Percentiles rank a stretch among this genome's conserved stretches.
phyloP scores from a whole-genome alignment of 306 rosid genomes.

The Arachis hypogaea region DNA sequence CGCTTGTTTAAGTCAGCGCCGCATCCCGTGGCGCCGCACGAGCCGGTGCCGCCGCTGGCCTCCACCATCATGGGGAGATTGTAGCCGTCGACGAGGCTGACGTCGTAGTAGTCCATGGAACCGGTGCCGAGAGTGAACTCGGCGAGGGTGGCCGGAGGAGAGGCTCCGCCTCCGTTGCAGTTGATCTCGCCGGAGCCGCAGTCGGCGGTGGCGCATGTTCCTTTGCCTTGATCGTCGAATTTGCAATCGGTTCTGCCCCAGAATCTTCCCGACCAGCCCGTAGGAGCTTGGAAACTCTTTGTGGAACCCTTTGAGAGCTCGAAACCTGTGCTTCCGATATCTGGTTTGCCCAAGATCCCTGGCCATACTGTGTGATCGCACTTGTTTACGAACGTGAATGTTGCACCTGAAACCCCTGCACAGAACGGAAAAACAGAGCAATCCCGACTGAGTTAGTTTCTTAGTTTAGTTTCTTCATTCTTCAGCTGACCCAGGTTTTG shows the following conservation, averaged over 20 bases:
- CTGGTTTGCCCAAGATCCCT: constrained; percentile 77
- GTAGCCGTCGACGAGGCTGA: constrained; percentile 93
- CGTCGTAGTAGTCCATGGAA: constrained; percentile 81
- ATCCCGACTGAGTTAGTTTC: not conserved
- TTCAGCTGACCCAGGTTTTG: not conserved
- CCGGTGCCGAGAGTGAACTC: constrained; percentile 90
- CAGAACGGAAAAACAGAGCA: constrained; percentile 19
- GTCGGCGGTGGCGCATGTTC: constrained; percentile 76
- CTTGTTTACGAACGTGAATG: constrained; percentile 75
- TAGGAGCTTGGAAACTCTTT: constrained; percentile 65
- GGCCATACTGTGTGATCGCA: constrained; percentile 94
- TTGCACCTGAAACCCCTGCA: constrained; percentile 69
- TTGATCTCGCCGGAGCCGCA: constrained; percentile 72
- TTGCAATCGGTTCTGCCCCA: constrained; percentile 84
- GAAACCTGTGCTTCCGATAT: constrained; percentile 78
- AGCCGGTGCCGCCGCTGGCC: constrained; percentile 65
- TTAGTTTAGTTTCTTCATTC: not conserved
- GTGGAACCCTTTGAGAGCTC: constrained; percentile 56
- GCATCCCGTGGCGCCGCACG: constrained; percentile 78
- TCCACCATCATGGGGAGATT: constrained; percentile 76
- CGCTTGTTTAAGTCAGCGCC: constrained; percentile 57
- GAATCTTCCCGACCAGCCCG: constrained; percentile 95
- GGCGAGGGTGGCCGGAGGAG: constrained; percentile 87
- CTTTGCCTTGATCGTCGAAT: constrained; percentile 56
- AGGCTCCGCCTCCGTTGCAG: constrained; percentile 81